phyloP scores from a whole-genome alignment of 192 early-diverging fungal species.

The Umbelopsis vinacea region DNA sequence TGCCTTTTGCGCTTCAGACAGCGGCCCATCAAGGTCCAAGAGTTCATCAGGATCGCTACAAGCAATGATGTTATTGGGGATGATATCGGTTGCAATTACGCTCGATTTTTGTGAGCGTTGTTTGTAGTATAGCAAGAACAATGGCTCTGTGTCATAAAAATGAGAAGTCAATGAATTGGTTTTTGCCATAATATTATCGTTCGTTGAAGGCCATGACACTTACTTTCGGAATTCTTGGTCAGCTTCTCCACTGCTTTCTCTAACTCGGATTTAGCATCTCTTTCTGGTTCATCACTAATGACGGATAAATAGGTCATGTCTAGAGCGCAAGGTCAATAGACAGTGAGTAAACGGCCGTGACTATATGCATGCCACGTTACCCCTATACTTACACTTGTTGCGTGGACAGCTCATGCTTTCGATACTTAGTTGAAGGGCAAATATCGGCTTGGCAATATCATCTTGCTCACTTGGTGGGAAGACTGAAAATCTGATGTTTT shows the following conservation, averaged over 20 bases:
- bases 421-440: constrained; percentile 20
- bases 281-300: constrained; percentile 30
- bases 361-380: no score
- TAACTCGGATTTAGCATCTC: constrained; percentile 21
- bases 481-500: constrained; percentile 21
- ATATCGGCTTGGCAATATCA: background rate
- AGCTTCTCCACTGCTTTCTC: constrained; percentile 39
- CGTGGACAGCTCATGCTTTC: constrained; percentile 33
- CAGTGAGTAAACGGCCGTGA: constrained; percentile 15
- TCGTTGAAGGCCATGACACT: background rate
- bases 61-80: constrained; percentile 53
- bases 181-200: no score
- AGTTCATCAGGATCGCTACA: constrained; percentile 46
- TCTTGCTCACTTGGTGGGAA: constrained; percentile 25
- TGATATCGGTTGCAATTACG: constrained; percentile 24
- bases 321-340: constrained; percentile 29
- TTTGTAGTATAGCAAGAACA: constrained; percentile 52
- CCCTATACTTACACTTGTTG: constrained; percentile 21
- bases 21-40: constrained; percentile 52
- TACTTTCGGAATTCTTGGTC: constrained; percentile 27
- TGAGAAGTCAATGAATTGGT: no score
- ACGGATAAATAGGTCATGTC: constrained; percentile 43
- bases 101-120: constrained; percentile 39
- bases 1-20: constrained; percentile 44
- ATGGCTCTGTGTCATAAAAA: constrained; percentile 19